Base-by-base conservation (phyloP, 192 early-diverging fungal species). In the Glomus cerebriforme region DNA sequence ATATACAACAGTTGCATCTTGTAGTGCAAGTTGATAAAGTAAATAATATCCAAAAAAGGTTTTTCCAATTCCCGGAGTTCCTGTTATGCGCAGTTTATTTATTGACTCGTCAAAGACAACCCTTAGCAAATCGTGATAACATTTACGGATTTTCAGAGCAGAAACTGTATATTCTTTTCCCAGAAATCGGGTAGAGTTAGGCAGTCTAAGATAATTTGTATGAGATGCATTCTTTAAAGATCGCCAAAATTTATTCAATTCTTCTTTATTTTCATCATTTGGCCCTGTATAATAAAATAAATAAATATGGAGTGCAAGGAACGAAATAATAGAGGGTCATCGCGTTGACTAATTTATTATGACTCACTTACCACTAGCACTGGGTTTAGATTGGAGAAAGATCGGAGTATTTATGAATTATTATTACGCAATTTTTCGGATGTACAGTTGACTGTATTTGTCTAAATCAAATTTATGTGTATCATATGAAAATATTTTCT, bases 11-110 rank as follows among this genome's bases (percentile, higher is more conserved):
- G 59, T 63, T 75, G 60, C 31, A 5, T 63, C n/a, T 75, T 43
- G 0, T 39, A n/a, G n/a, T 39, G 73, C 27, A 75, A 75, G 73
- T 59, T 39, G 17, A 63, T 63, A 75, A 35, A 75, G 19, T 8
- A 75, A 24, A n/a, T 75, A 75, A 63, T 39, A 75, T 1, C 59
- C 59, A 19, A 75, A 75, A 45, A 75, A 1, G 24, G 73, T 63
- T 63, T 75, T 75, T 3, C 73, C 73, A 49, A 75, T 60, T 24
- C 70, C 70, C 0, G 70, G 70, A 54, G 49, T 72, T 24, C 70
- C 70, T 19, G 70, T 54, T 9, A 72, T 72, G 29, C 70, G 70
- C 4, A 32, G 35, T 24, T 32, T 32, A 49, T 72, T 8, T 31
- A 49, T 54, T 49, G 37, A 0, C n/a, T 49, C 43, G 49, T 43